These are phyloP conservation scores for Isabelozyma heimii DNA, from an alignment of 805 yeast genomes.

Conservation along the genomic window DNA sequence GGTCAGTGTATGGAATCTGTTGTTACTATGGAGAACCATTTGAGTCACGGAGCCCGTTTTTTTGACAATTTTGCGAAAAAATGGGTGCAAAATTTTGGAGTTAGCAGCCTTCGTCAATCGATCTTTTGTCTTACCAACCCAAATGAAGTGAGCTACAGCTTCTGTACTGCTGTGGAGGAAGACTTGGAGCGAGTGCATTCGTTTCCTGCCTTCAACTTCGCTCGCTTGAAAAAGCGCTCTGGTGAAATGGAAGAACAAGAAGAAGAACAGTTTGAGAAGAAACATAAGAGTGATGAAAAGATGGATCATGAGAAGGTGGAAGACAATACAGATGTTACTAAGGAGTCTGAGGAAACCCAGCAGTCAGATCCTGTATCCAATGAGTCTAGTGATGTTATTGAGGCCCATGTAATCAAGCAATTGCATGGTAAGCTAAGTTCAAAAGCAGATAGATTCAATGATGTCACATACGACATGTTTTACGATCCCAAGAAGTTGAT, in stretches of 20 bases:
- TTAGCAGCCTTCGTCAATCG: constrained; percentile 36
- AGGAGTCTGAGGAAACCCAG: neutral
- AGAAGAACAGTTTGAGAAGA: no score
- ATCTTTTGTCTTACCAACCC: constrained; percentile 40
- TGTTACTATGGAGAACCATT: constrained; percentile 18
- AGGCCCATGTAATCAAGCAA: constrained; percentile 21
- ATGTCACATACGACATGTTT: constrained; percentile 16
- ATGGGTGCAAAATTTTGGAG: constrained; percentile 35
- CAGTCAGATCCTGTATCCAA: neutral
- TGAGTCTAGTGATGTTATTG: neutral
- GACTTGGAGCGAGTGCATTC: constrained; percentile 23
- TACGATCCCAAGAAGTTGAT: constrained; percentile 16
- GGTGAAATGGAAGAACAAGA: no score
- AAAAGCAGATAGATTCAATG: constrained; percentile 12
- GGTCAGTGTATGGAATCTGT: constrained; percentile 11
- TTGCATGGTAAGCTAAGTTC: constrained; percentile 12
- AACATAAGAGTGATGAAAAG: constrained; percentile 1
- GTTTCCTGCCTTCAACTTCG: constrained; percentile 14
- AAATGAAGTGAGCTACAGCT: constrained; percentile 17
- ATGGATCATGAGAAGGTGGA: neutral
- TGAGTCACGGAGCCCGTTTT: constrained; percentile 15
- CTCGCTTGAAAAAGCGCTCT: no score
- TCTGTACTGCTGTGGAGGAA: constrained; percentile 37
- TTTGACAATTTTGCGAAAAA: constrained; percentile 41
- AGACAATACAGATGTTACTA: neutral